Base-by-base conservation (phyloP, 1,139 yeast species). In the Petasospora fabianii region DNA sequence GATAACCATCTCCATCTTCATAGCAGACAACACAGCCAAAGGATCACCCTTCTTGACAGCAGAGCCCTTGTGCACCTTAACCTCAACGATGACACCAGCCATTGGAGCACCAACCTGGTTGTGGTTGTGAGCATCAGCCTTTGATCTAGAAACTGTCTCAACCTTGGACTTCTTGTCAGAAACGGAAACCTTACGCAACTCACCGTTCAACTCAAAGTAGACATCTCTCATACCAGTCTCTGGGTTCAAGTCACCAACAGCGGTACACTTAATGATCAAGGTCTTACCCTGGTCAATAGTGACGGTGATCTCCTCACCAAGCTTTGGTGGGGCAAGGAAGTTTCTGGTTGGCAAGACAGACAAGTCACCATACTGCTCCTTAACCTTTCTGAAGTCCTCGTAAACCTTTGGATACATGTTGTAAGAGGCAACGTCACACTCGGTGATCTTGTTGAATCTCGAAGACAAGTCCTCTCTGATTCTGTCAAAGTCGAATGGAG, bases 1-100 rank as follows among this genome's bases (percentile, higher is more conserved):
- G 54, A 92, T 90, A 38, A 92, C 95, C 97, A 92, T 92, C 71
- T 92, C 99, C 98, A 94, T 94, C 78, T 94, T 94, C 99, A 92
- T 94, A 50, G 99, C 98, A 60, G 94, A 81, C 59, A 92, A 74
- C 22, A 92, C 96, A 42, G 95, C 95, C 54, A 92, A 66, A 31
- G 97, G 94, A 61, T 92, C 96, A 52, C 99, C 98, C 77, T 90
- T 92, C 76, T 85, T 87, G 51, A 94, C 96, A 52, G 82, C 84
- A 39, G 80, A 73, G 46, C 95, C 96, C 54, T 78, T 77, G 68
- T 87, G 85, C 46, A 87, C 85, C 60, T 95, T 86, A 43, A 92
- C 83, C 67, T 94, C 98, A 53, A 92, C 87, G 44, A 92, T 88
- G 47, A 92, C 97, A 70, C 99, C 99, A 24, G 97, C 95, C 98